Base-by-base conservation (phyloP, 805 yeast species). In the Citeromyces nyonsensis region DNA sequence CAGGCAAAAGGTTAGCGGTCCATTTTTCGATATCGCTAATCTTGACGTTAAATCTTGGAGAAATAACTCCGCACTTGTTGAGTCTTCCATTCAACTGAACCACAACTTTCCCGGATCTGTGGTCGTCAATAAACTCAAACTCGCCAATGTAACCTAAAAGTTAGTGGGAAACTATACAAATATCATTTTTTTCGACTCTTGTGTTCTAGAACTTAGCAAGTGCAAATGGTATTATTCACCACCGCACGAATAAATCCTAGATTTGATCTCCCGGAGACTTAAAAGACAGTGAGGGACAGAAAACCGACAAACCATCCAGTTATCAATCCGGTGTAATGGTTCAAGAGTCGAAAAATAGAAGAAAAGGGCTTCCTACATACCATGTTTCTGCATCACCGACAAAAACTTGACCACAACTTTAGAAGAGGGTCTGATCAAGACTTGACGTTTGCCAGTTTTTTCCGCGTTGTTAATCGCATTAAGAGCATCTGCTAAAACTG, bases 371-470 rank as follows among this genome's bases (percentile, higher is more conserved):
- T 20, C 9, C 35, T 37, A 60, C 65, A 44, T 56, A 60, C 93
- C 95, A 66, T 86, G 96, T 70, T 74, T 84, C 74, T 86, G 96
- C 82, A 86, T 85, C 54, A 86, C 96, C 58, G 83, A 73, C 64
- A 86, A 73, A 71, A 84, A 86, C 70, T 84, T 86, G 79, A 86
- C 75, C 71, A 86, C 85, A 55, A 86, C 96, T 81, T 86, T 86
- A 60, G 95, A 86, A 35, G 96, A 84, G 49, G 96, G 96, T 77
- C 95, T 82, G 69, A 86, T 80, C 62, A 86, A 68, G 56, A 86
- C 96, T 73, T 86, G 96, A 72, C 96, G 82, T 76, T 86, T 86
- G 68, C 96, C 96, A 68, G 95, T 78, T 72, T 85, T 86, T 72
- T 86, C 95, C 69, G 96, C 96, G 68, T 86, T 86, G 91, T 85